Conservation (phyloP, 306 rosid genomes). For the Corylus avellana region DNA sequence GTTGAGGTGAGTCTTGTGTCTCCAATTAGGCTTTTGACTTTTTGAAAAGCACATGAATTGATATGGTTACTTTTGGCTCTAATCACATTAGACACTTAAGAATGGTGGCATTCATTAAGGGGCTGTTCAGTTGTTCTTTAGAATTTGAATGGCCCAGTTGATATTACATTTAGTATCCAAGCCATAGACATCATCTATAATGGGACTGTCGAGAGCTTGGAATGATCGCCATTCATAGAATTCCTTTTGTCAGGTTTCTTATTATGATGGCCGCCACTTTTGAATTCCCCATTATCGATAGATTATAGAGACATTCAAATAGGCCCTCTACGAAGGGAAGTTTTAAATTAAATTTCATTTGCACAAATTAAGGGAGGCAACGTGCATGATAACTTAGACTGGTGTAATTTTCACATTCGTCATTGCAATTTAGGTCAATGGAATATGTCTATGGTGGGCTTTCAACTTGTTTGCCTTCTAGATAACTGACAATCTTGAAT, state of each 20-base stretch:
- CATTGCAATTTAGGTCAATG: neutral
- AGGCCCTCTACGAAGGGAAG: neutral
- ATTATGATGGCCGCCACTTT: neutral
- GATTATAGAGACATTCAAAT: neutral
- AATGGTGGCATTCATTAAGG: neutral
- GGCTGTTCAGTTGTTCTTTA: neutral
- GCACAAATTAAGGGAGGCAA: neutral
- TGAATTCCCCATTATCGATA: neutral
- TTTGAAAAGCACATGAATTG: neutral
- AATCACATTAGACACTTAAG: constrained; percentile 2
- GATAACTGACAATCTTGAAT: neutral
- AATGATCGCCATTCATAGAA: neutral
- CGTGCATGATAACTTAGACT: neutral
- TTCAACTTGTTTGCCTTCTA: neutral
- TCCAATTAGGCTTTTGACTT: constrained; percentile 16
- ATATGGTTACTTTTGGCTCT: constrained; percentile 15
- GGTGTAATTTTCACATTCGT: neutral
- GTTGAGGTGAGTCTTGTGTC: constrained; percentile 69
- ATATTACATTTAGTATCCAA: neutral
- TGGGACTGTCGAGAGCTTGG: neutral
- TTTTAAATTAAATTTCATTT: neutral
- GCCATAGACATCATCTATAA: neutral
- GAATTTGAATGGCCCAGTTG: neutral
- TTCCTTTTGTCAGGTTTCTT: neutral
- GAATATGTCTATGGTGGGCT: neutral